A percentile compares a stretch with the other conserved stretches of the same genome.
Evolutionary conservation across 345 rosid genomes (phyloP).

Genomic region (Eucalyptus marginata): DNA sequence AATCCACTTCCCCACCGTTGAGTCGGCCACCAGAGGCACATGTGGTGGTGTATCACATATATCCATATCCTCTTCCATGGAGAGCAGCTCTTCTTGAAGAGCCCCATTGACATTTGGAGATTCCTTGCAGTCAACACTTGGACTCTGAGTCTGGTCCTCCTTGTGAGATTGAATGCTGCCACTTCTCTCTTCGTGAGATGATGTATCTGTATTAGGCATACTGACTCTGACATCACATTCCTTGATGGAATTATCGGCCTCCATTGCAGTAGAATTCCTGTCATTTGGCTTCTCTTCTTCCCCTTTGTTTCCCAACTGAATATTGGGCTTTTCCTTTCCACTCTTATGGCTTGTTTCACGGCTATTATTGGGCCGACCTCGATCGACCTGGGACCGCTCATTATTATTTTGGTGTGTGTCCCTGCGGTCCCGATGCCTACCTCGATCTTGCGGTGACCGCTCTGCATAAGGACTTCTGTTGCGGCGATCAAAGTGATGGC

Average conservation of each 20-base stretch:
- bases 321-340: constrained; percentile 41
- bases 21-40: constrained; percentile 43
- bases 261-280: constrained; percentile 37
- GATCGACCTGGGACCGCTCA: constrained; percentile 55
- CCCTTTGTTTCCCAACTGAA: constrained; percentile 31
- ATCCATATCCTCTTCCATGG: constrained; percentile 99
- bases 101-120: constrained; percentile 30
- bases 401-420: constrained; percentile 45
- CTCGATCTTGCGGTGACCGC: constrained; percentile 49
- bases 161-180: constrained; percentile 27
- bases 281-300: constrained; percentile 46
- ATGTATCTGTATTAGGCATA: constrained; percentile 8
- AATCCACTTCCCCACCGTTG: constrained; percentile 77
- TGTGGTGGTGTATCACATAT: constrained; percentile 96
- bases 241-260: constrained; percentile 18
- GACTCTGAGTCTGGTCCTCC: constrained; percentile 35
- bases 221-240: constrained; percentile 49
- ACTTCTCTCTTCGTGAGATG: constrained; percentile 29
- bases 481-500: constrained; percentile 59
- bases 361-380: constrained; percentile 24
- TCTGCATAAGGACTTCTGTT: constrained; percentile 68
- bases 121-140: constrained; percentile 23
- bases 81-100: constrained; percentile 59
- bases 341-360: constrained; percentile 51
- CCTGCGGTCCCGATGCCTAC: constrained; percentile 32